Conservation (phyloP, 345 rosid genomes). For the Rubroshorea leprosula region DNA sequence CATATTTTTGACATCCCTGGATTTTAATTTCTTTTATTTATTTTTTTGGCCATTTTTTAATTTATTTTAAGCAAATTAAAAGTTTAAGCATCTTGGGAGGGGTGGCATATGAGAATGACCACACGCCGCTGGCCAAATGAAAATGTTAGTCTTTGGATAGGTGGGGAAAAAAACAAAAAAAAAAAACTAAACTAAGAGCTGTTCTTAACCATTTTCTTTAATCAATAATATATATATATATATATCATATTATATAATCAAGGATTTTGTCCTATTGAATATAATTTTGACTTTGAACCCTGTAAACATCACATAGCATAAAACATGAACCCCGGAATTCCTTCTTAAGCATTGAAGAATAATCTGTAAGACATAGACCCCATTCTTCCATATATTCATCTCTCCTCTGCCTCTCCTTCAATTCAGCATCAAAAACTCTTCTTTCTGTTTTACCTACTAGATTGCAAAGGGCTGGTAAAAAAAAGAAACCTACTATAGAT, state of each 20-base stretch:
- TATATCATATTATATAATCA: not conserved
- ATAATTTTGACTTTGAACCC: not conserved
- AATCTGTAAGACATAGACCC: constrained; percentile 10
- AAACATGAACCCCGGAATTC: constrained; percentile 5
- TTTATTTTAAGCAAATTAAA: not conserved
- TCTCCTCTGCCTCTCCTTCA: not conserved
- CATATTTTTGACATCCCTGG: too few species aligned
- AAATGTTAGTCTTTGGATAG: not conserved
- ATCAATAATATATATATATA: too few species aligned
- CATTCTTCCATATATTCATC: not conserved
- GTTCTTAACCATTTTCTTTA: too few species aligned
- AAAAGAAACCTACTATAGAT: too few species aligned
- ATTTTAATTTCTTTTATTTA: too few species aligned
- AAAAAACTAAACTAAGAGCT: not conserved
- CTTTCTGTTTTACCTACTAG: not conserved
- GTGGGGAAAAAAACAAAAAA: not conserved
- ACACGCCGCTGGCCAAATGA: too few species aligned
- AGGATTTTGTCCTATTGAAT: not conserved
- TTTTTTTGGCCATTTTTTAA: too few species aligned
- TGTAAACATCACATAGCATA: not conserved
- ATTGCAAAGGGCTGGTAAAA: too few species aligned
- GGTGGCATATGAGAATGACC: not conserved
- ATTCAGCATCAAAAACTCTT: not conserved
- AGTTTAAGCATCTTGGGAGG: not conserved
- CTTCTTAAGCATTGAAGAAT: constrained; percentile 4